Percentiles rank a stretch among this genome's conserved stretches.
These are phyloP conservation scores for Phaffomyces thermotolerans DNA, from an alignment of 805 yeast species.

Conservation along the genomic window DNA sequence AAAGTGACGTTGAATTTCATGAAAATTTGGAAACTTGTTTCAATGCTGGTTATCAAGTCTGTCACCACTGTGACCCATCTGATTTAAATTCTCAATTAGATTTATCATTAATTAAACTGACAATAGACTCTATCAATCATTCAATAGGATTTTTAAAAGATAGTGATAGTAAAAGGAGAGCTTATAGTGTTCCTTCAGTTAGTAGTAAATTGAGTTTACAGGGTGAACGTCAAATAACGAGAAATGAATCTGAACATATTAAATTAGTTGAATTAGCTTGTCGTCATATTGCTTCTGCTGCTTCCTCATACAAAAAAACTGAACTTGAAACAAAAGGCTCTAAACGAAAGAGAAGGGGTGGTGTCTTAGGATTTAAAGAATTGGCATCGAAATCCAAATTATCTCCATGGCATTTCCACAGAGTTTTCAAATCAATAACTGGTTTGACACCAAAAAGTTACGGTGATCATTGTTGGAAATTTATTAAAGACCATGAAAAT, in stretches of 20 bases:
- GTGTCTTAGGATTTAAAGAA: conserved; percentile 78
- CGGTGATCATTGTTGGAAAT: conserved; percentile 76
- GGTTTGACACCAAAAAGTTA: conserved; percentile 85
- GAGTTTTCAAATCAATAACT: conserved; percentile 81
- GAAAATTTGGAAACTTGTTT: conserved; percentile 36
- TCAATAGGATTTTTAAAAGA: conserved; percentile 43
- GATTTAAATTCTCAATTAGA: conserved; percentile 18
- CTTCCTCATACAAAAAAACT: conserved; percentile 33
- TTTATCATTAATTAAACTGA: conserved; percentile 30
- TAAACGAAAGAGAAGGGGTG: conserved; percentile 62
- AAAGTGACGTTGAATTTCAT: conserved; percentile 38
- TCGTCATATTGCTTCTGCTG: conserved; percentile 76
- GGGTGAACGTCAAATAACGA: conserved; percentile 30
- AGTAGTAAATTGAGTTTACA: conserved; percentile 1
- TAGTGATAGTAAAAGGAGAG: conserved; percentile 20
- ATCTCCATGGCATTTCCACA: conserved; percentile 89
- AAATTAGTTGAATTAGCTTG: conserved; percentile 71
- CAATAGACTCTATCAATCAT: conserved; percentile 50
- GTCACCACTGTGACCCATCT: conserved; percentile 50
- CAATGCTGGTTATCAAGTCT: conserved; percentile 39
- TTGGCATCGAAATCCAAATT: conserved; percentile 77
- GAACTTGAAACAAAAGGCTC: conserved; percentile 14
- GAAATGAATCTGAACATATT: conserved; percentile 62
- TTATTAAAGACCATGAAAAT: conserved; percentile 31
- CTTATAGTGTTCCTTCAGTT: conserved; percentile 18